Base-by-base conservation (phyloP, 441 rosid genomes). In the Croton setiger region DNA sequence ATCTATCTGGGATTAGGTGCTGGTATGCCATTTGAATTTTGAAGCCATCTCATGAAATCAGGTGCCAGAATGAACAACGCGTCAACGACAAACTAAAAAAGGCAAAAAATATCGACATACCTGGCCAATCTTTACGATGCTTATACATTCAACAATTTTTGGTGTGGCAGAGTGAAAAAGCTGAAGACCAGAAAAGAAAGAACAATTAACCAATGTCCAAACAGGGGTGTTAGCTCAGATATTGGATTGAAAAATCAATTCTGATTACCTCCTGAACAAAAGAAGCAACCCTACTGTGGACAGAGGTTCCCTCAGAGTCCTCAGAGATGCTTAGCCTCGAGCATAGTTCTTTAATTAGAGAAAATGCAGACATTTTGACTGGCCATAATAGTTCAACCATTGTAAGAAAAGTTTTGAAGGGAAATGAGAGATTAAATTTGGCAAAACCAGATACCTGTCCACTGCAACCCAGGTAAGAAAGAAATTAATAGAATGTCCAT, bases 91-190 rank as follows among this genome's bases (percentile, higher is more conserved):
- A 53, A 70, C 52, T 3, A 35, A 20, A 52, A 63, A 45, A 63
- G 10, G 61, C n/a, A 44, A 62, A 35, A 37, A 60, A 59, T 44
- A 68, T 63, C 18, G 71, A 60, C 79, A 67, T 79, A 93, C 97
- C 98, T 94, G 99, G 2, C 90, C 95, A 78, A 94, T 94, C 82
- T 90, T 92, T 59, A 94, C 84, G 9, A 86, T 85, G 79, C 74
- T 79, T 66, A 94, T 82, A 80, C 96, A 88, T 67, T 92, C 96
- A 17, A 80, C 74, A 72, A 87, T 75, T 75, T 82, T 90, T 11
- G 94, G 89, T 4, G 90, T 79, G 31, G 84, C 63, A 12, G 84
- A 72, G 66, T 60, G 78, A 75, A 88, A 86, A 66, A 94, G 64
- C 99, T 94, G 91, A 35, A 78, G 65, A 53, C 68, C n/a, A n/a